These are phyloP conservation scores for Berkeleyomyces rouxiae DNA, from an alignment of 2,329 filamentous ascomycete species.

Conservation along the genomic window DNA sequence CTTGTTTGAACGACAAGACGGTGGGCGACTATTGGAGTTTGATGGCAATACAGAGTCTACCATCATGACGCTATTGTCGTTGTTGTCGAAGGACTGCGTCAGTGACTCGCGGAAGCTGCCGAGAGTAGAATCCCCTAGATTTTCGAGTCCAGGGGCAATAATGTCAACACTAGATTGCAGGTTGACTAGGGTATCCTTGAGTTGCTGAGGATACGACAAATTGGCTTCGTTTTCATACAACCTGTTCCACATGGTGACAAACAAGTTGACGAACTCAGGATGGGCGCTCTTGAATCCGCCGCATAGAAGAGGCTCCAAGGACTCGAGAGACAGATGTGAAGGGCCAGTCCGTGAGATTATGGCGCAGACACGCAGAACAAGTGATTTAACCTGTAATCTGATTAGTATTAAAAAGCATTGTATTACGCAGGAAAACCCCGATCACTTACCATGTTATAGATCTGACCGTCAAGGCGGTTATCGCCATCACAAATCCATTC, in stretches of 20 bases:
- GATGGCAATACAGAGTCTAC: slow-evolving; percentile 13
- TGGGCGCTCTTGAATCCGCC: slow-evolving; percentile 43
- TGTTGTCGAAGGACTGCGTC: slow-evolving; percentile 15
- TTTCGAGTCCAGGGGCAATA: slow-evolving; percentile 25
- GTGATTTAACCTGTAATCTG: slow-evolving; percentile 25
- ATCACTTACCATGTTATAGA: slow-evolving; percentile 29
- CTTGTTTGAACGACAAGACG: background rate
- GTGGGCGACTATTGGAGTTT: background rate
- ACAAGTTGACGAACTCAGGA: slow-evolving; percentile 33
- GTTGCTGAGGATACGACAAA: slow-evolving; percentile 45
- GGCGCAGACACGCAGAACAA: slow-evolving; percentile 35
- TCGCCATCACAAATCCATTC: slow-evolving; percentile 43
- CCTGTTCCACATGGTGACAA: slow-evolving; percentile 47
- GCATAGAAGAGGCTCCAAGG: slow-evolving; percentile 38
- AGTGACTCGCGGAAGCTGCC: slow-evolving; percentile 14
- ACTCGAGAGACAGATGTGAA: slow-evolving; percentile 29
- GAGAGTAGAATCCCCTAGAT: slow-evolving; percentile 18
- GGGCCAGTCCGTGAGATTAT: slow-evolving; percentile 23
- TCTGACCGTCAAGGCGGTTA: slow-evolving; percentile 19
- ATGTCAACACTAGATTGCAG: slow-evolving; percentile 38
- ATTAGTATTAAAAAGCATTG: background rate
- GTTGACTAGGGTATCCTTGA: slow-evolving; percentile 46
- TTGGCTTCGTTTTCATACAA: slow-evolving; percentile 44
- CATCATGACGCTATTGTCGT: background rate
- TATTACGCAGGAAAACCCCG: slow-evolving; percentile 4